Evolutionary conservation across 1,284 basidiomycete genomes (phyloP), one percentile per base, ranked within the genome.

Genomic region (Microbotryum silenes-acaulis): DNA sequence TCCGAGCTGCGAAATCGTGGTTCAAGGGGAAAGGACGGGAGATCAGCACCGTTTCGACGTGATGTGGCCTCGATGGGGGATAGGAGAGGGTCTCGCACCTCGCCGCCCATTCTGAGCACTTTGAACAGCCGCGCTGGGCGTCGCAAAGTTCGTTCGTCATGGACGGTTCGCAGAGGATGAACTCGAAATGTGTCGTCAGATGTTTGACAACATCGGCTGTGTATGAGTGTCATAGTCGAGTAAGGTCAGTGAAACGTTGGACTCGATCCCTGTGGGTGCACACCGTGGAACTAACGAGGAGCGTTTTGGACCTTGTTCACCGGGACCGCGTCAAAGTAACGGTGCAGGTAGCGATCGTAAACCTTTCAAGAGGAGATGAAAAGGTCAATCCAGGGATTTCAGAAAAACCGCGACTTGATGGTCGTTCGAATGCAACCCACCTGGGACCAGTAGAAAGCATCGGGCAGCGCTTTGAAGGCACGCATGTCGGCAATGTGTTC

Each of bases 281-380:
- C n/a, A 56, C 27, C 33, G 37, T 18, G 29, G 29, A 29, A 83
- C 90, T 72, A 74, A 96, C 91, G 61, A 14, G 77, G 77, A 1
- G 77, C 80, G 76, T 98, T 98, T 70, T 86, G 84, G 61, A 96
- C 85, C 72, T 87, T 88, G 53, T 83, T 83, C 29, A 90, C 85
- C 59, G 89, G 86, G 62, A 98, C 85, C 69, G 97, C 88, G 76
- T 98, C 96, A 77, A 94, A 97, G 77, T 96, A 94, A 75, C 91
- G 89, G 79, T 96, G 93, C 76, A 97, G 90, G 78, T 97, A 97
- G 51, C 93, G 90, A 78, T 98, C 94, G 54, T 72, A 72, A 0
- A 72, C 62, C 71, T 72, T 51, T 25, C 2, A 12, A 6, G 2
- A 18, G 25, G 18, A 54, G 12, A 9, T 9, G 10, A 37, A 42